Conservation (phyloP, 164 flowering plant species). For the Berberis vulgaris region DNA sequence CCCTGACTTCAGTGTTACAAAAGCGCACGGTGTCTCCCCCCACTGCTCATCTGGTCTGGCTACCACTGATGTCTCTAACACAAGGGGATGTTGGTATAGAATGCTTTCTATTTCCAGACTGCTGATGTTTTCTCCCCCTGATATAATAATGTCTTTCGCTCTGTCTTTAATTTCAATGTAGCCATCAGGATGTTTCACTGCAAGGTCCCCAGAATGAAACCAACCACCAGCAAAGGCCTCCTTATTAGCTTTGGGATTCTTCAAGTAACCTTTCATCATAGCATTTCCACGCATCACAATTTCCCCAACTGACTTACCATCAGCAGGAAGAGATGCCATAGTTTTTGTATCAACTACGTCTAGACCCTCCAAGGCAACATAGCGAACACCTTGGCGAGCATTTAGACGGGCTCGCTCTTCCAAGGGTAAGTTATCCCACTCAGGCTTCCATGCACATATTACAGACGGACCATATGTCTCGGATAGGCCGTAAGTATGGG, state of each 20-base stretch:
- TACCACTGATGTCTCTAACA: conserved; percentile 78
- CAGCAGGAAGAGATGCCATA: conserved; percentile 69
- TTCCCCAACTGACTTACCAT: conserved; percentile 83
- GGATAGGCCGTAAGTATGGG: conserved; percentile 93
- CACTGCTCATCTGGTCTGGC: conserved; percentile 81
- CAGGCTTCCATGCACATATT: conserved; percentile 91
- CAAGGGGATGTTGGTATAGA: conserved; percentile 61
- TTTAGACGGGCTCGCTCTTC: conserved; percentile 68
- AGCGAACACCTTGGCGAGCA: conserved; percentile 86
- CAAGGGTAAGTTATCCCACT: conserved; percentile 71
- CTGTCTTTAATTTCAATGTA: conserved; percentile 88
- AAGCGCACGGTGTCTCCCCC: conserved; percentile 97
- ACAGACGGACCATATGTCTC: conserved; percentile 94
- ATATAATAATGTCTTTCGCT: conserved; percentile 87
- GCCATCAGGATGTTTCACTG: conserved; percentile 80
- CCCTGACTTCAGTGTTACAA: conserved; percentile 54
- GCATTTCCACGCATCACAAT: conserved; percentile 76
- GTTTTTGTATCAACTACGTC: conserved; percentile 55
- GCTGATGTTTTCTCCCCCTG: conserved; percentile 96
- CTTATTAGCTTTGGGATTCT: conserved; percentile 81
- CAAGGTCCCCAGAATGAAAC: conserved; percentile 91
- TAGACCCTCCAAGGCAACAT: conserved; percentile 59
- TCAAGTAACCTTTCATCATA: conserved; percentile 93
- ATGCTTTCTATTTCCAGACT: conserved; percentile 79
- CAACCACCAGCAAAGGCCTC: conserved; percentile 80